Evolutionary conservation across 805 yeast species (phyloP), one percentile per base, ranked within the genome.

Genomic region (Myxozyma geophila): DNA sequence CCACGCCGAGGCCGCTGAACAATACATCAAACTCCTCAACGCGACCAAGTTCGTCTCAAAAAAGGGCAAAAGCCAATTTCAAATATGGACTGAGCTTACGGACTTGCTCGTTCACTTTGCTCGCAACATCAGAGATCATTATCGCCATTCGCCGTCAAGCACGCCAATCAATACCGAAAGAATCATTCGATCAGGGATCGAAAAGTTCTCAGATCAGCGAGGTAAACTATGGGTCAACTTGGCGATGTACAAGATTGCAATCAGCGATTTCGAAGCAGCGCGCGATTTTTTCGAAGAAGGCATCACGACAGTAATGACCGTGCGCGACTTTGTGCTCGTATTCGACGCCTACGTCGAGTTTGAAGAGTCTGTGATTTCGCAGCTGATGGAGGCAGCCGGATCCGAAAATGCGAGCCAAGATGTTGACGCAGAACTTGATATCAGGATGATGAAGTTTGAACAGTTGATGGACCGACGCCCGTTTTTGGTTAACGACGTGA

Each of bases 321-420:
- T 88, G 4, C 78, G 78, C 43, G 92, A 88, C 64, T 90, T 90
- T 72, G 81, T 87, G 0, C 70, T 78, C 21, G 77, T 89, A 0
- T 90, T 84, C 73, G 92, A 89, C 71, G 76, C 84, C 2, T 85
- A 83, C 68, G 75, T 85, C 6, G 87, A 86, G 67, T 79, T 85
- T 72, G 86, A 86, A 71, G 93, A 88, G 65, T 67, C 78, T 2
- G 64, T 78, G 35, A 70, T 85, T n/a, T 71, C 77, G 1, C 67
- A 59, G 19, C 50, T 77, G 41, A 71, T 80, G 67, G 72, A 71
- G n/a, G 56, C 52, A 7, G 64, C 71, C 3, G 67, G 71, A 2
- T 67, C 68, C 10, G 55, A 62, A 1, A 68, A 68, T 10, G 61
- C 52, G 1, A 39, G 65, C 1, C n/a, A 40, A 12, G 57, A 50